Percentiles rank a stretch among this genome's conserved stretches.
Evolutionary conservation across 108 stramenopile species (phyloP).

Genomic region (Pseudonitzschia multistriata): DNA sequence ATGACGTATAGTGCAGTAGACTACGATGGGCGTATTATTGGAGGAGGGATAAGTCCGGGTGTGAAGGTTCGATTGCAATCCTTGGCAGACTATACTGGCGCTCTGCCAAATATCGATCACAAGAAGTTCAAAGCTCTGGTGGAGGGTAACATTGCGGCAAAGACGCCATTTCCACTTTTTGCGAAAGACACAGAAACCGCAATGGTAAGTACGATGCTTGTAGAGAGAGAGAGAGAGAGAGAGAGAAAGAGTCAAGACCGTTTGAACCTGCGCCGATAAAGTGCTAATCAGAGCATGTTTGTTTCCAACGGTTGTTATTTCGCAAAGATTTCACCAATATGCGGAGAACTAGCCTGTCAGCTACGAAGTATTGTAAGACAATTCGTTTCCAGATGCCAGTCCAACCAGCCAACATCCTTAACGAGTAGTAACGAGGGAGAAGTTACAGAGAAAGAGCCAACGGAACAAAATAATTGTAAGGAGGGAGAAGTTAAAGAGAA

Average conservation of each 20-base stretch:
- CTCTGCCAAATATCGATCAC: constrained; percentile 46
- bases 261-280: too few species aligned
- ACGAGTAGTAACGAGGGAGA: too few species aligned
- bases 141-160: constrained; percentile 17
- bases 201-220: constrained; percentile 26
- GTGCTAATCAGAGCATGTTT: too few species aligned
- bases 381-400: constrained; percentile 21
- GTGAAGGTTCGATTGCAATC: constrained; percentile 38
- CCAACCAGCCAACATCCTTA: too few species aligned
- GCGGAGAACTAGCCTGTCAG: constrained; percentile 52
- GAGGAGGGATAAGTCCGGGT: constrained; percentile 76
- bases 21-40: constrained; percentile 53
- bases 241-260: too few species aligned
- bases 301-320: background rate
- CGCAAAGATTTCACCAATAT: constrained; percentile 27
- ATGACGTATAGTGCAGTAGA: constrained; percentile 70
- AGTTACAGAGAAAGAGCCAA: background rate
- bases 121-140: constrained; percentile 31
- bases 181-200: constrained; percentile 51
- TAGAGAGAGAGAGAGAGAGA: background rate
- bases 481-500: background rate
- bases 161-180: constrained; percentile 49
- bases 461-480: constrained; percentile 9
- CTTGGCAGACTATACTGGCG: constrained; percentile 48
- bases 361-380: constrained; percentile 45